A percentile compares a stretch with the other conserved stretches of the same genome.
phyloP scores from a whole-genome alignment of 2,329 filamentous ascomycete genomes.

The Colletotrichum sp. region DNA sequence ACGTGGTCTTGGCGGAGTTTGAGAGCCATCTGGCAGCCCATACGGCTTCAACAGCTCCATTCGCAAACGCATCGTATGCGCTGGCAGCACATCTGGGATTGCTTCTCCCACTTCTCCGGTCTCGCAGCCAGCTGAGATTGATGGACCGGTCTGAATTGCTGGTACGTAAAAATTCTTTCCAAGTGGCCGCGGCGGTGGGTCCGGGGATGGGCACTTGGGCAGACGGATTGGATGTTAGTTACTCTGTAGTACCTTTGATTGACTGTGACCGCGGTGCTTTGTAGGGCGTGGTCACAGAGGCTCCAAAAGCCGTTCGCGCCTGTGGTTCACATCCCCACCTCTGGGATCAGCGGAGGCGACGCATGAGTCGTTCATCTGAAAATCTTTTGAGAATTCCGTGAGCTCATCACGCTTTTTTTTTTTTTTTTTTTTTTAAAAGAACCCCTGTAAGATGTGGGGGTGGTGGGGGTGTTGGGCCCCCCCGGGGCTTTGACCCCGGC shows the following conservation, averaged over 20 bases:
- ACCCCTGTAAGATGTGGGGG: too few species aligned
- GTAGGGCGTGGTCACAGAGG: background rate
- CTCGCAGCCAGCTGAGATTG: background rate
- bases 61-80: background rate
- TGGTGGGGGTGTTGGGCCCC: too few species aligned
- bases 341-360: background rate
- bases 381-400: background rate
- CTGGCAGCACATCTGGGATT: background rate
- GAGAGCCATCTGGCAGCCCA: background rate
- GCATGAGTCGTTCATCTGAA: constrained; percentile 11
- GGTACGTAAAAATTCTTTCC: constrained; percentile 9
- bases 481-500: too few species aligned
- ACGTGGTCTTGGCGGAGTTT: background rate
- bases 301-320: background rate
- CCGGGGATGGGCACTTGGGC: background rate
- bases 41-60: background rate
- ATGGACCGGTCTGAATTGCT: background rate
- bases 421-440: too few species aligned
- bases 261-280: background rate
- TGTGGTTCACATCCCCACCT: background rate
- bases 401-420: background rate
- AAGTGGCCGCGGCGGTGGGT: constrained; percentile 3
- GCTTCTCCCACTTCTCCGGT: background rate
- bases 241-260: background rate
- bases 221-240: background rate